Conservation (phyloP, 805 yeast genomes). For the Yarrowia hollandica region DNA sequence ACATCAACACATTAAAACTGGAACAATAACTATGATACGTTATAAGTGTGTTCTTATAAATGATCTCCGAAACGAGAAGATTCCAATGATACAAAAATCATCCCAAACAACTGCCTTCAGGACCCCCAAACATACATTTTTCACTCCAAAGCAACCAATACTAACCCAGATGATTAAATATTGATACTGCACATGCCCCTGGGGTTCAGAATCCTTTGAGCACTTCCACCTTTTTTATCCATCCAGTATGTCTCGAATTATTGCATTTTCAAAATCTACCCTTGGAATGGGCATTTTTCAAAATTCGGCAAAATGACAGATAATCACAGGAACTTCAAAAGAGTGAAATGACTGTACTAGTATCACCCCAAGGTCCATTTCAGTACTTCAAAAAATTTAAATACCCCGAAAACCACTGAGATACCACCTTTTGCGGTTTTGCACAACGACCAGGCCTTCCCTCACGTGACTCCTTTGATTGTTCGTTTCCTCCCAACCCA, state of each 20-base stretch:
- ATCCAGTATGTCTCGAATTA: too few relatives aligned
- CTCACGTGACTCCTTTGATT: not conserved
- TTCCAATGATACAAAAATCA: not conserved
- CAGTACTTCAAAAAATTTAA: too few relatives aligned
- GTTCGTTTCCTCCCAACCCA: not conserved
- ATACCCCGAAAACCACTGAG: not conserved
- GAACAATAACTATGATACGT: too few relatives aligned
- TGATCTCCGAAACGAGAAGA: not conserved
- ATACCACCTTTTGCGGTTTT: not conserved
- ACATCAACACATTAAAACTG: too few relatives aligned
- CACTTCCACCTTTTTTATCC: not conserved
- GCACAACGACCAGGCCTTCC: not conserved
- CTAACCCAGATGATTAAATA: not conserved
- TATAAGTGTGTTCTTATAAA: too few relatives aligned
- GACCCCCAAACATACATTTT: not conserved
- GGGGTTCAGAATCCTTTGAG: too few relatives aligned
- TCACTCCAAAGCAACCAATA: not conserved
- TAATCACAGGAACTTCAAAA: too few relatives aligned
- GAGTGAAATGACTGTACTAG: too few relatives aligned
- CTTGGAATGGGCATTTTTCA: not conserved
- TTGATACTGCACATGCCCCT: not conserved
- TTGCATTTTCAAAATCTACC: not conserved
- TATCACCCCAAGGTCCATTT: not conserved
- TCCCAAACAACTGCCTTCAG: not conserved
- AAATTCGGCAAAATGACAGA: not conserved